These are phyloP conservation scores for Alternaria metachromatica DNA, from an alignment of 2,329 filamentous ascomycete species.

Conservation along the genomic window DNA sequence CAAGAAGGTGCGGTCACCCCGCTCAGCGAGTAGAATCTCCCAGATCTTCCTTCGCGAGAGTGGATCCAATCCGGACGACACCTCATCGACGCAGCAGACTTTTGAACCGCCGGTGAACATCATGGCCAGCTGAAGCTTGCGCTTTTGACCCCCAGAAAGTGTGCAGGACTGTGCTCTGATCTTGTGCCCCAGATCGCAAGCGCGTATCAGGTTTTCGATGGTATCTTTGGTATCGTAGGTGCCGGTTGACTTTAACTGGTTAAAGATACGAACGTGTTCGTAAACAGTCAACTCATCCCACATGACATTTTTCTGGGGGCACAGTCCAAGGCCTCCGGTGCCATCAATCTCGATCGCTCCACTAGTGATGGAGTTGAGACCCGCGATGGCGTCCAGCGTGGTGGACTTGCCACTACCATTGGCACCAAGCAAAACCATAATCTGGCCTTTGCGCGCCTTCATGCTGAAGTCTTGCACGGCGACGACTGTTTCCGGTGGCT, in stretches of 20 bases:
- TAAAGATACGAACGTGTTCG: slow-evolving; percentile 86
- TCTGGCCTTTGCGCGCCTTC: slow-evolving; percentile 76
- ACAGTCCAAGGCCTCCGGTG: slow-evolving; percentile 81
- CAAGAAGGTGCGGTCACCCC: slow-evolving; percentile 81
- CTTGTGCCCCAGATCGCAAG: slow-evolving; percentile 79
- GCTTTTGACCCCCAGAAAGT: slow-evolving; percentile 87
- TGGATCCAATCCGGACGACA: slow-evolving; percentile 86
- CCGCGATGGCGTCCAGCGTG: slow-evolving; percentile 85
- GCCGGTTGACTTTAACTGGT: slow-evolving; percentile 71
- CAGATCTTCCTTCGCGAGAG: slow-evolving; percentile 87
- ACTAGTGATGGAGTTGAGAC: slow-evolving; percentile 76
- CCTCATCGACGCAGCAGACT: slow-evolving; percentile 91
- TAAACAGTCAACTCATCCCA: slow-evolving; percentile 88
- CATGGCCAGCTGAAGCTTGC: slow-evolving; percentile 91
- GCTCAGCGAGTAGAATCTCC: slow-evolving; percentile 88
- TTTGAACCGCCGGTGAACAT: slow-evolving; percentile 91
- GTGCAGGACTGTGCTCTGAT: slow-evolving; percentile 74
- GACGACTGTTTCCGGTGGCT: slow-evolving; percentile 68
- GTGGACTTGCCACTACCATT: slow-evolving; percentile 93
- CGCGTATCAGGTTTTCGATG: slow-evolving; percentile 68
- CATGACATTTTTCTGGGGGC: slow-evolving; percentile 91
- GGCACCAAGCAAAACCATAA: slow-evolving; percentile 83
- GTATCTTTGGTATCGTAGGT: slow-evolving; percentile 63
- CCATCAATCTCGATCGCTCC: slow-evolving; percentile 80
- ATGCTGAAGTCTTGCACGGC: slow-evolving; percentile 79